These are phyloP conservation scores for Mycotypha africana DNA, from an alignment of 371 early-diverging fungal species.

Conservation along the genomic window DNA sequence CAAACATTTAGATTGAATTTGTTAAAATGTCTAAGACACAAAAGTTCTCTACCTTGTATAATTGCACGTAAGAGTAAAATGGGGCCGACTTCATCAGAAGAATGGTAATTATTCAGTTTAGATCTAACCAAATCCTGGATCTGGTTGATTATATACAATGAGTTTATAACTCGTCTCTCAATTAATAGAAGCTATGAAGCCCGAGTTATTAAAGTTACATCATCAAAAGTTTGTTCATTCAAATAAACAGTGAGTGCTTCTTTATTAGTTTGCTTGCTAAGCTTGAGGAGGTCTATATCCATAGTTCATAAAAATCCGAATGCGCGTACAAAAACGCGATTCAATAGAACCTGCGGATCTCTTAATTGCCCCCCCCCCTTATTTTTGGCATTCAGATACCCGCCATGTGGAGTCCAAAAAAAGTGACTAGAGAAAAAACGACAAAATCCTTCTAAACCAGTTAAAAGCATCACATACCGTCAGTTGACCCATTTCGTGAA, in stretches of 20 bases:
- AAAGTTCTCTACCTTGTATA: constrained; percentile 26
- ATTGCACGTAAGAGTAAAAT: constrained; percentile 36
- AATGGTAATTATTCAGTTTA: constrained; percentile 9
- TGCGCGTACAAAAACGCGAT: too few species aligned
- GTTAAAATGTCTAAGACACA: background rate
- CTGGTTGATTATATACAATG: constrained; percentile 4
- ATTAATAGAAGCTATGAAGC: background rate
- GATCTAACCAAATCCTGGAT: constrained; percentile 5
- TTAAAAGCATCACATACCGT: too few species aligned
- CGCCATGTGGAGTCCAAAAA: too few species aligned
- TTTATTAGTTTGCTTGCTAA: constrained; percentile 18
- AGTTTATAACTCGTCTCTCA: background rate
- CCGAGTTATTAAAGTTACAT: constrained; percentile 12
- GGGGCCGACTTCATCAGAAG: constrained; percentile 30
- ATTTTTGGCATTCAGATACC: too few species aligned
- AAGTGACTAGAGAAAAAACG: too few species aligned
- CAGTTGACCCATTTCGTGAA: too few species aligned
- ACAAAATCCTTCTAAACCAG: too few species aligned
- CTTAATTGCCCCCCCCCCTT: too few species aligned
- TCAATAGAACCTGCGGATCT: too few species aligned
- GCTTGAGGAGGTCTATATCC: constrained; percentile 19
- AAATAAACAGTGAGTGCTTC: constrained; percentile 10
- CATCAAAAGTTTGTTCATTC: background rate
- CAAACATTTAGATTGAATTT: constrained; percentile 8
- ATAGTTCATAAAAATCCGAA: constrained; percentile 2